A percentile compares a stretch with the other conserved stretches of the same genome.
phyloP scores from a whole-genome alignment of 164 flowering plant species.

The Cinnamomum micranthum region DNA sequence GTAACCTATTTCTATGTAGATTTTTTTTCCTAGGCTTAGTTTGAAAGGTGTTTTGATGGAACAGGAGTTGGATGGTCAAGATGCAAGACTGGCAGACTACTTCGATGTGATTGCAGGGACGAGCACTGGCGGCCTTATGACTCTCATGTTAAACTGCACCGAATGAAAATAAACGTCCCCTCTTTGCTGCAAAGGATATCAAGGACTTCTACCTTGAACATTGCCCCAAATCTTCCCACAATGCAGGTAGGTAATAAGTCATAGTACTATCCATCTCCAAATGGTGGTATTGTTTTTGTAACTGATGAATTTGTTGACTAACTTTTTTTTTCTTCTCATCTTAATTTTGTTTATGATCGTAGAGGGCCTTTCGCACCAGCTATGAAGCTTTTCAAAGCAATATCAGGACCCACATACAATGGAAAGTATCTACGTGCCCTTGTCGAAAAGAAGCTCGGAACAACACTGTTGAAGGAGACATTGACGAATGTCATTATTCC shows the following conservation, averaged over 20 bases:
- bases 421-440: slow-evolving; percentile 36
- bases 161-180: slow-evolving; percentile 25
- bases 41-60: not conserved
- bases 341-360: not conserved
- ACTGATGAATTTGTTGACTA: not conserved
- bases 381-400: not conserved
- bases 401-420: slow-evolving; percentile 35
- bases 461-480: slow-evolving; percentile 28
- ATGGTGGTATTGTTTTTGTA: not conserved
- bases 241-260: slow-evolving; percentile 10
- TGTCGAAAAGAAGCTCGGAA: slow-evolving; percentile 13
- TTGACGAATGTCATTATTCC: slow-evolving; percentile 43
- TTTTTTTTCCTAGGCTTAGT: not conserved
- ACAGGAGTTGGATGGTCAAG: slow-evolving; percentile 26
- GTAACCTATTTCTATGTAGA: not conserved
- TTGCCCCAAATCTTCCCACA: slow-evolving; percentile 39
- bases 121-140: slow-evolving; percentile 37
- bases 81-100: slow-evolving; percentile 34
- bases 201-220: slow-evolving; percentile 21
- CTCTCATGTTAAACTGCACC: slow-evolving; percentile 40
- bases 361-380: slow-evolving; percentile 9
- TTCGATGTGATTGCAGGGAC: slow-evolving; percentile 42
- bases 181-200: slow-evolving; percentile 35
- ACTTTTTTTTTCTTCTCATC: not conserved
- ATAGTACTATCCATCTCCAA: not conserved